Conservation (phyloP, 768 basidiomycete genomes). For the Russula griseocarnosa region DNA sequence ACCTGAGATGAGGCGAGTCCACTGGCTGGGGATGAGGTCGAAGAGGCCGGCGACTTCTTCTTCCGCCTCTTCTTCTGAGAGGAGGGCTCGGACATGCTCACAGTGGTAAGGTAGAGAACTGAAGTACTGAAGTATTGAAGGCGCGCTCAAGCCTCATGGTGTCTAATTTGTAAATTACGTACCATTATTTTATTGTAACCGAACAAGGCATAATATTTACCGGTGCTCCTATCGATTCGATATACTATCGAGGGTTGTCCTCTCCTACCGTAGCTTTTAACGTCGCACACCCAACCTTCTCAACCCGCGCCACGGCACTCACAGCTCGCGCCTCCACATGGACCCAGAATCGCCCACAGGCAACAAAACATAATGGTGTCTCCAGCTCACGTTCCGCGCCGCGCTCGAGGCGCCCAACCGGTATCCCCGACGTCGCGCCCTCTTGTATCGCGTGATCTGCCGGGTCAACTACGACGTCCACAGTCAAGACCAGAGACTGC, state of each 20-base stretch:
- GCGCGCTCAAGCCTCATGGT: no score
- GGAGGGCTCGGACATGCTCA: no score
- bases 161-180: no score
- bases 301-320: conserved; percentile 19
- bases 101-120: no score
- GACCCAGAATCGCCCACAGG: conserved; percentile 59
- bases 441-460: conserved; percentile 65
- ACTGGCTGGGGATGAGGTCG: no score
- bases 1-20: no score
- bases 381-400: conserved; percentile 52
- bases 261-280: conserved; percentile 39
- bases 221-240: background rate
- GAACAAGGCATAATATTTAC: no score
- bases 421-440: conserved; percentile 57
- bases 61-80: no score
- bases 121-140: no score
- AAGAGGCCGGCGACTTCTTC: no score
- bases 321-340: conserved; percentile 37
- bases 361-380: conserved; percentile 66
- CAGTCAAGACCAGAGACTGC: conserved; percentile 46
- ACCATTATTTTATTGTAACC: no score
- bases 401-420: conserved; percentile 56
- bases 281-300: conserved; percentile 38
- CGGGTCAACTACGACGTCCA: conserved; percentile 56
- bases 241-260: conserved; percentile 18